Base-by-base conservation (phyloP, 139 green algal species). In the Asterochloris sp. region DNA sequence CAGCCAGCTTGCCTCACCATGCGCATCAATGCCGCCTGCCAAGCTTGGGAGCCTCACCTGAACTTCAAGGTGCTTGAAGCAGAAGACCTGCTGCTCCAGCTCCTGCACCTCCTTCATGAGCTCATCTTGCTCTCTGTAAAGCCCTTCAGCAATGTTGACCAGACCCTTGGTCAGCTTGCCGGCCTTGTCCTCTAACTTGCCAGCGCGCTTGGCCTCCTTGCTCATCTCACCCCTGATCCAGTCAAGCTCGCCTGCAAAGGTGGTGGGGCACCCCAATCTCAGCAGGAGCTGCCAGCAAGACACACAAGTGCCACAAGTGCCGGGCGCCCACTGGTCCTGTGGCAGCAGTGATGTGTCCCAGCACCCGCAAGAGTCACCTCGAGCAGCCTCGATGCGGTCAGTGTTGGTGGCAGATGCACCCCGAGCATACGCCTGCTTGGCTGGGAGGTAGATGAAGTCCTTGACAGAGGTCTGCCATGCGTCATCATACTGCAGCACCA, bases 111-210 rank as follows among this genome's bases (percentile, higher is more conserved):
- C 68, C 66, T 69, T 61, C 28, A 54, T 85, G 67, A 91, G 38
- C 69, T 89, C 84, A 38, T 86, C 83, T 47, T 89, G 54, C 54
- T 89, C 78, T 4, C 73, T 67, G 11, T 66, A 61, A 73, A 93
- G 78, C 75, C 86, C 81, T 24, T 61, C 62, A 26, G 88, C 82
- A 0, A 85, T 62, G 17, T 77, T 76, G 29, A 85, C 78, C 15
- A 86, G 78, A 24, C 84, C 86, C 28, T 76, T 62, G 17, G 85
- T 87, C 13, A 93, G 23, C 19, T 90, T 66, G 0, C 27, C 29
- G 13, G 88, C 85, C 78, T 95, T 95, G 62, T 90, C 83, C 79
- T 97, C 92, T 78, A 97, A 86, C 89, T 96, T 96, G 62, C 85
- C 86, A 16, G 92, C 93, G 2, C 86, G 85, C 76, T 91, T 88